phyloP scores from a whole-genome alignment of 768 basidiomycete species.

The Suillus weaverae region DNA sequence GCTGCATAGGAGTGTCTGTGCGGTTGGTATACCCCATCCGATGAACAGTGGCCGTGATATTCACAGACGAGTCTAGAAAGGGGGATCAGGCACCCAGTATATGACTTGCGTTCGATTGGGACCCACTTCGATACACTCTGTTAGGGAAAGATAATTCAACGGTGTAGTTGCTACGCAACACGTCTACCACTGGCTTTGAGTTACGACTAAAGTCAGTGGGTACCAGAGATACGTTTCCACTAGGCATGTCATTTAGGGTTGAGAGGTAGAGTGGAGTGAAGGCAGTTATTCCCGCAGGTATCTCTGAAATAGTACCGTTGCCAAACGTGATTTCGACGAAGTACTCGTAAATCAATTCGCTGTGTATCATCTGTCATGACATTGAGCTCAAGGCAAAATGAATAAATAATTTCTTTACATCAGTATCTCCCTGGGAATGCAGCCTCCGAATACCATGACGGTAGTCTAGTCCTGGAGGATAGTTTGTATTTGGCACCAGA shows the following conservation, averaged over 20 bases:
- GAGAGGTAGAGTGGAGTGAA: conserved; percentile 16
- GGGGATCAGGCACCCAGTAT: background rate
- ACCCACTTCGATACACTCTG: background rate
- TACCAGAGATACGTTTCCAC: background rate
- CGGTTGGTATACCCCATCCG: conserved; percentile 17
- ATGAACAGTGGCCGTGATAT: conserved; percentile 9
- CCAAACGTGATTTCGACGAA: conserved; percentile 17
- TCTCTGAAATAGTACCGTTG: conserved; percentile 19
- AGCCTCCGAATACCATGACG: background rate
- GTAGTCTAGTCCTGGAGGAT: conserved; percentile 15
- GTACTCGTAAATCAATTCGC: conserved; percentile 21
- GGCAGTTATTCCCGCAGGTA: conserved; percentile 17
- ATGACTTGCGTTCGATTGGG: background rate
- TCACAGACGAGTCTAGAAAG: background rate
- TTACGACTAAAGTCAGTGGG: too few species aligned
- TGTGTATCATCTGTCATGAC: background rate
- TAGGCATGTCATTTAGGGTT: background rate
- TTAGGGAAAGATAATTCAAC: background rate
- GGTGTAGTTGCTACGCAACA: conserved; percentile 6
- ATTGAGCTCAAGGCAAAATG: background rate
- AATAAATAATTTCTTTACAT: background rate
- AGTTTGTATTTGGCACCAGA: conserved; percentile 22
- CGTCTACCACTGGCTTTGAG: background rate
- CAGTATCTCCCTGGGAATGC: background rate
- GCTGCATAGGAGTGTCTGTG: background rate